A percentile compares a stretch with the other conserved stretches of the same genome.
These are phyloP conservation scores for Globisporangium parvum DNA, from an alignment of 352 stramenopile genomes.

Conservation along the genomic window DNA sequence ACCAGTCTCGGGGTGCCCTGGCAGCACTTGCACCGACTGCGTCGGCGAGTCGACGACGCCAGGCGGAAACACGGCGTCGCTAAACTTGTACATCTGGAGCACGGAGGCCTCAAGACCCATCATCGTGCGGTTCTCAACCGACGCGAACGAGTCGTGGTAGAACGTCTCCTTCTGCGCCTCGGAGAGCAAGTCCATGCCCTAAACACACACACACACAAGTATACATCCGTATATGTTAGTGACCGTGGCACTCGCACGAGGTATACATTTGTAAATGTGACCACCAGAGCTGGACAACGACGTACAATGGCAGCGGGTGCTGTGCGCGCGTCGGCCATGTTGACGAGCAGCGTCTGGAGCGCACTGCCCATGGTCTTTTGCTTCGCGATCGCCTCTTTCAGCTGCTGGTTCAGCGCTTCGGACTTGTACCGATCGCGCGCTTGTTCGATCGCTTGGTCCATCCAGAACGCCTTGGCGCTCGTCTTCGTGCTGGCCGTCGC, in stretches of 20 bases:
- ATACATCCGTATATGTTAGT: not conserved
- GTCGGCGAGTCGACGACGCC: not conserved
- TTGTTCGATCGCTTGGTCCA: constrained; percentile 30
- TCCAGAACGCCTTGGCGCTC: constrained; percentile 21
- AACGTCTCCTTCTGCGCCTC: constrained; percentile 3
- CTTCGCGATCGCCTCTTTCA: constrained; percentile 29
- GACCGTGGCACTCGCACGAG: too few species aligned
- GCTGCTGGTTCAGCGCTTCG: constrained; percentile 34
- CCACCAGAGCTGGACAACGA: too few species aligned
- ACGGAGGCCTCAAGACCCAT: not conserved
- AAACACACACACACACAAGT: not conserved
- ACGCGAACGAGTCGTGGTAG: constrained; percentile 6
- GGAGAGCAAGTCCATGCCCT: not conserved
- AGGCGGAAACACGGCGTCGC: not conserved
- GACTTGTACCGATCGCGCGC: constrained; percentile 29
- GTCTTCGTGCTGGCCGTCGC: not conserved
- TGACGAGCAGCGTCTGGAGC: constrained; percentile 31
- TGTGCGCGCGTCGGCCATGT: constrained; percentile 10
- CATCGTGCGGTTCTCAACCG: not conserved
- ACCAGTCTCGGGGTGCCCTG: not conserved
- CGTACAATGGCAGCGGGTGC: constrained; percentile 9
- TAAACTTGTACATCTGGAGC: constrained; percentile 2
- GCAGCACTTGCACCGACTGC: not conserved
- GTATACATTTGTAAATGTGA: too few species aligned
- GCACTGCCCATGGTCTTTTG: constrained; percentile 35